A percentile compares a stretch with the other conserved stretches of the same genome.
Conservation (phyloP, 2,329 filamentous ascomycete species). For the Acrocalymma vagum region DNA sequence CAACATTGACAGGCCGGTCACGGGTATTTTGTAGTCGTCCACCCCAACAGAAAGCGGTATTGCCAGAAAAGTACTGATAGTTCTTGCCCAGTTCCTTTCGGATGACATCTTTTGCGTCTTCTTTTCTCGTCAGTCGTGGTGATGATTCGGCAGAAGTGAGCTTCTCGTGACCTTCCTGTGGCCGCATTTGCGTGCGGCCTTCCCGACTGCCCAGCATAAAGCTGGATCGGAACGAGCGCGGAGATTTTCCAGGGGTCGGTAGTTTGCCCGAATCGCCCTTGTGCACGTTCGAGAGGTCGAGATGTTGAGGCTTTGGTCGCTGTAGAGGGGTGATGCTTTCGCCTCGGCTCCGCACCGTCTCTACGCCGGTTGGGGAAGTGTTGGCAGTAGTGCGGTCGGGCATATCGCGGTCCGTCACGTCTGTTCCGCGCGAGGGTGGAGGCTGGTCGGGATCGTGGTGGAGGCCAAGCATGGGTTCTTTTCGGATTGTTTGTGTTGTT, state of each 20-base stretch:
- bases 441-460: slow-evolving; percentile 51
- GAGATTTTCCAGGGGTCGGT: slow-evolving; percentile 72
- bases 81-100: slow-evolving; percentile 70
- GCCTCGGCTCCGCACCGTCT: slow-evolving; percentile 69
- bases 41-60: slow-evolving; percentile 87
- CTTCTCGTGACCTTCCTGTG: slow-evolving; percentile 74
- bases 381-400: slow-evolving; percentile 77
- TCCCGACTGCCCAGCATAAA: slow-evolving; percentile 72
- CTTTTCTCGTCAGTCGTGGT: slow-evolving; percentile 64
- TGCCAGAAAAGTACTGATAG: slow-evolving; percentile 92
- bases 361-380: slow-evolving; percentile 72
- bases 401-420: slow-evolving; percentile 78
- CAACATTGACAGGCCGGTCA: slow-evolving; percentile 87
- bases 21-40: slow-evolving; percentile 89
- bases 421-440: slow-evolving; percentile 78
- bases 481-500: slow-evolving; percentile 41
- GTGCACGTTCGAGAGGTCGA: slow-evolving; percentile 69
- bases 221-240: slow-evolving; percentile 78
- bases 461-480: slow-evolving; percentile 36
- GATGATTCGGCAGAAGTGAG: slow-evolving; percentile 83
- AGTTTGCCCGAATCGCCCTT: slow-evolving; percentile 62
- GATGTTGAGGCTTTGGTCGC: slow-evolving; percentile 61
- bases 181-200: slow-evolving; percentile 58
- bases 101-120: slow-evolving; percentile 49
- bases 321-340: slow-evolving; percentile 84